phyloP scores from a whole-genome alignment of 305 asterid genomes.

The Andrographis paniculata region DNA sequence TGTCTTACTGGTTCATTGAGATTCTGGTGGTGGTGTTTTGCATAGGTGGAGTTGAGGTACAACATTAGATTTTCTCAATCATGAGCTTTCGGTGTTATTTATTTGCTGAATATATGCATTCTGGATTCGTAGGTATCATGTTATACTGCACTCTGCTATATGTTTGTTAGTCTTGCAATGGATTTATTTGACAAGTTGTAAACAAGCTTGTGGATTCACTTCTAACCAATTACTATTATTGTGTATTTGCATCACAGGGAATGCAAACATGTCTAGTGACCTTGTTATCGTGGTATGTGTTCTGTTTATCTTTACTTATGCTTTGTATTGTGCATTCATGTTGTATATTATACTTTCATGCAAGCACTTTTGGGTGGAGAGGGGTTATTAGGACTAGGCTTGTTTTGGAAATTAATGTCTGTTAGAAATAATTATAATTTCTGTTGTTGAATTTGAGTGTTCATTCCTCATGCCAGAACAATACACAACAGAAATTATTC shows the following conservation, averaged over 20 bases:
- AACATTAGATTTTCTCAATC: not conserved
- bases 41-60: constrained; percentile 93
- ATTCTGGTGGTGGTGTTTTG: constrained; percentile 90
- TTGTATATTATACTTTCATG: not conserved
- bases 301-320: not conserved
- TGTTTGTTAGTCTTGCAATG: not conserved
- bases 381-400: too few species aligned
- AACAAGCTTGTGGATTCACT: not conserved
- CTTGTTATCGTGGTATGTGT: constrained; percentile 76
- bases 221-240: not conserved
- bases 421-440: too few species aligned
- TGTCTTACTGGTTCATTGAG: constrained; percentile 85
- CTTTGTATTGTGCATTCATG: not conserved
- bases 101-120: not conserved
- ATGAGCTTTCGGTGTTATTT: not conserved
- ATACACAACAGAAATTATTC: too few species aligned
- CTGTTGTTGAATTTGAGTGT: too few species aligned
- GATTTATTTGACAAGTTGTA: not conserved
- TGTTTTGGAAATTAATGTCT: too few species aligned
- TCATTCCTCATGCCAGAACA: too few species aligned
- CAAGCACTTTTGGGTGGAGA: too few species aligned
- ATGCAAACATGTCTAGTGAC: constrained; percentile 90
- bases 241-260: constrained; percentile 41
- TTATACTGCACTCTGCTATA: not conserved
- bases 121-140: not conserved